Base-by-base conservation (phyloP, 2,329 filamentous ascomycete species). In the Trichophyton rubrum region DNA sequence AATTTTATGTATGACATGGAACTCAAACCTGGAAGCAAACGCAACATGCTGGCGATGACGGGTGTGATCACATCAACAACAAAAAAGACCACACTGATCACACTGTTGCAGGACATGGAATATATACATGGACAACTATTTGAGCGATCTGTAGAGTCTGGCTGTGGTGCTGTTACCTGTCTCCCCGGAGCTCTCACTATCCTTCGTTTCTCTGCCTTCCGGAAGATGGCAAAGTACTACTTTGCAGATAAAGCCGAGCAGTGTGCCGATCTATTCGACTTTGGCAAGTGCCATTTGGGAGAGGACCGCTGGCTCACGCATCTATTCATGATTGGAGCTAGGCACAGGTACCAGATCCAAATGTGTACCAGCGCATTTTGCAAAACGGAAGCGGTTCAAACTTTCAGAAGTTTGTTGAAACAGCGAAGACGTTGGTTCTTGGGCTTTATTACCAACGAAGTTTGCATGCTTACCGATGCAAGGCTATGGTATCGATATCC, bases 1-100 rank as follows among this genome's bases (percentile, higher is more conserved):
- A 97, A 96, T 73, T 97, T 97, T 74, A 89, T 97, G 77, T 96
- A 93, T 74, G 92, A 97, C 71, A 97, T 97, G 93, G 90, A 97
- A 74, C 79, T 97, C 63, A 96, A 92, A 73, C 92, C 92, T 0
- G 91, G 91, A 60, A 95, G 91, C 75, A 85, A 88, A 70, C 85
- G 86, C 70, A 89, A 95, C 71, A 96, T 96, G 89, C 80, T 97
- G 69, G 92, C 92, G 59, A 96, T 96, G 90, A 97, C 92, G 13
- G 92, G 92, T 35, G 89, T 97, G 69, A 97, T 97, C 69, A 97
- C 92, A 1, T 92, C 90, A 0, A 96, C 91, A 0, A 96, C 92
- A 0, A 83, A 87, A 67, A 93, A 88, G 68, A 88, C 95, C 72
- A 90, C 87, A 66, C 78, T 97, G 60, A 89, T 97, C 68, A 97